phyloP scores from a whole-genome alignment of 805 yeast genomes.

The Metschnikowia lachancei region DNA sequence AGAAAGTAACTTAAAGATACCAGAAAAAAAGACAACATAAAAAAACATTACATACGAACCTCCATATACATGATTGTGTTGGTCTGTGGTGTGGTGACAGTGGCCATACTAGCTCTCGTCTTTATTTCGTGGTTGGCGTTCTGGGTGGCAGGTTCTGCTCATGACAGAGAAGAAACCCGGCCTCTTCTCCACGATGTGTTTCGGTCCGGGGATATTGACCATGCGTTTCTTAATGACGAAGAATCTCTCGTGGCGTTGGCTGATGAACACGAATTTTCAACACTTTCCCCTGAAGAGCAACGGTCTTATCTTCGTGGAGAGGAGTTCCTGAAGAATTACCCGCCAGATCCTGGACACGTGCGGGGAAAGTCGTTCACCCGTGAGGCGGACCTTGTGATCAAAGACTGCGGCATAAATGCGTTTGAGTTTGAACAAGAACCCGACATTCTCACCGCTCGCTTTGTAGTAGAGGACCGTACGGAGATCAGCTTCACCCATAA shows the following conservation, averaged over 20 bases:
- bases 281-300: slow-evolving; percentile 43
- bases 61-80: not conserved
- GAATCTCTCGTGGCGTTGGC: slow-evolving; percentile 35
- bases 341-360: slow-evolving; percentile 31
- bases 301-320: slow-evolving; percentile 34
- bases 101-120: not conserved
- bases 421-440: slow-evolving; percentile 41
- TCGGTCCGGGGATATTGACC: slow-evolving; percentile 27
- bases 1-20: too few species aligned
- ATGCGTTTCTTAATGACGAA: slow-evolving; percentile 41
- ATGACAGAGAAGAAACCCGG: slow-evolving; percentile 2
- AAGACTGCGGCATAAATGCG: slow-evolving; percentile 39
- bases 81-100: not conserved
- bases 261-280: slow-evolving; percentile 36
- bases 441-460: slow-evolving; percentile 32
- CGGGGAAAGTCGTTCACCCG: slow-evolving; percentile 34
- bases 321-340: slow-evolving; percentile 31
- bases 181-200: slow-evolving; percentile 14
- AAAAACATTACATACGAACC: too few species aligned
- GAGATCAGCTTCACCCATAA: slow-evolving; percentile 37
- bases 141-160: not conserved
- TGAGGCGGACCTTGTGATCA: slow-evolving; percentile 30
- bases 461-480: slow-evolving; percentile 39
- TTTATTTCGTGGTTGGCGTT: slow-evolving; percentile 2
- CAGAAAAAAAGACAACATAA: too few species aligned